Base-by-base conservation (phyloP, 768 basidiomycete genomes). In the Macrolepiota fuliginosa region DNA sequence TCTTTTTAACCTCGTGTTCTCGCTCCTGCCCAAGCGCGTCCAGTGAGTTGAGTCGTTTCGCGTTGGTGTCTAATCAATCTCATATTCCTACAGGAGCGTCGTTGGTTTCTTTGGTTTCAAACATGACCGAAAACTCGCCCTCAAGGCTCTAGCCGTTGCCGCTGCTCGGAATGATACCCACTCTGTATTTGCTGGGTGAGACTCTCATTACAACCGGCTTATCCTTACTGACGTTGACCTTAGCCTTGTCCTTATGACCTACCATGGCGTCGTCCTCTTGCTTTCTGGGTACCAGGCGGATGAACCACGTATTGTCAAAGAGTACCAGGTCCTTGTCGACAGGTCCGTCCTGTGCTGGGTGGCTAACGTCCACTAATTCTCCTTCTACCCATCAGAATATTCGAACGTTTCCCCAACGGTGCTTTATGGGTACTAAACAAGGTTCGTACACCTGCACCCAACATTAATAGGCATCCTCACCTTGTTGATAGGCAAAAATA, bases 211-310 rank as follows among this genome's bases (percentile, higher is more conserved):
- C 17, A 9, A 0, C 15, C 45, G 49, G 24, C 42, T 4, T 15
- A 52, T 52, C 15, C 52, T 58, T 15, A 54, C 13, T 40, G 25
- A n/a, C 2, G 25, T 37, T 62, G 10, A 27, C 60, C 54, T 17
- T 58, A 89, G 89, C 13, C 75, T 93, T n/a, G 83, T 89, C 0
- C 72, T 94, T 7, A 92, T 94, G 89, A 89, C 89, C 2, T 92
- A 92, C 68, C 78, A 90, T 56, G 88, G 91, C 27, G 80, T 87
- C 54, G 83, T 92, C 4, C 78, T 92, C 1, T 80, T 90, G 0
- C 69, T 90, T 32, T 78, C 87, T 4, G 91, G 91, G 1, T 94
- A 86, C 65, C 91, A 90, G 68, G 90, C 90, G 0, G 84, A 94
- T 63, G 88, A 88, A 68, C 75, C 76, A 42, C 81, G 82, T 46